Base-by-base conservation (phyloP, 345 rosid genomes). In the Eucalyptus sp. region DNA sequence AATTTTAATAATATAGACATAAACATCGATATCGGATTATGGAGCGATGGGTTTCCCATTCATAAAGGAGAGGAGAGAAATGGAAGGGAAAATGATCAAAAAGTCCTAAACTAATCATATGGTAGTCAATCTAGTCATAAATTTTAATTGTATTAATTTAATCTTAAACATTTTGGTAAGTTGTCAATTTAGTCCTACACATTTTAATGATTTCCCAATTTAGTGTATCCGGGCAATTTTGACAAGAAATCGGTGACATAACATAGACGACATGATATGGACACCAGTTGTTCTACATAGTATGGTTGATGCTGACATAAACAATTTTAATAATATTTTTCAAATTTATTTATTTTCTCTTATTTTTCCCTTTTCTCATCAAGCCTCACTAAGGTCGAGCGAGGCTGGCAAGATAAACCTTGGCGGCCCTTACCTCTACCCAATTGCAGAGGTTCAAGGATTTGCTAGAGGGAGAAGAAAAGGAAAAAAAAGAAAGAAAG, bases 271-370 rank as follows among this genome's bases (percentile, higher is more conserved):
- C 58, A 52, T 18, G 58, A 52, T 18, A 52, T 18, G 10, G 58
- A 0, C 29, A 22, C 13, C 0, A 10, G 0, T 9, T 10, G 13
- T 56, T 24, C 0, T 56, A 24, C 0, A 24, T 56, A 56, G 13
- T 22, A 8, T 0, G 12, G 1, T 56, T 24, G 12, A 8, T 0
- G 1, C 0, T 9, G 1, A 24, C 1, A 24, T 56, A 24, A 24
- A 56, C 1, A 56, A 56, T 0, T 56, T 24, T 56, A 24, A 56
- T 56, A 56, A 24, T 56, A 56, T 56, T 56, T 56, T 56, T 56
- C 6, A 56, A 22, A 8, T 22, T 56, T 56, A 22, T 56, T 56
- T 54, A 20, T 20, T 54, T 20, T 18, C 1, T 18, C 10, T 54
- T 18, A 54, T 51, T 56, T 20, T 56, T 56, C 11, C 13, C 2